These are phyloP conservation scores for Penicillium concentricum DNA, from an alignment of 2,329 filamentous ascomycete species.

Conservation along the genomic window DNA sequence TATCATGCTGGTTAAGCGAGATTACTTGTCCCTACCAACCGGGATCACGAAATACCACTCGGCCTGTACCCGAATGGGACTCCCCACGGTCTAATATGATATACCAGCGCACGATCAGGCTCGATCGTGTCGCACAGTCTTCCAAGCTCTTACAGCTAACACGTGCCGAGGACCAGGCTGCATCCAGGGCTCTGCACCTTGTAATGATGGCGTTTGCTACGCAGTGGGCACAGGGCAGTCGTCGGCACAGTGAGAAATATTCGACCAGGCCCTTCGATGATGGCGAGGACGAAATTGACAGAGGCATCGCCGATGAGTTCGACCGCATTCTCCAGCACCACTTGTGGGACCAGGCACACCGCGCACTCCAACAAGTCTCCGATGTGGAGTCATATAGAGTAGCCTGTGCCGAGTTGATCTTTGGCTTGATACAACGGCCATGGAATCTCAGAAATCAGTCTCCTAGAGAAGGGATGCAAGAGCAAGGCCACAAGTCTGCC, in stretches of 20 bases:
- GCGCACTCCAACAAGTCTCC: neutral
- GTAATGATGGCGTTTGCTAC: neutral
- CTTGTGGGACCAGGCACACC: neutral
- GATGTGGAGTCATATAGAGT: neutral
- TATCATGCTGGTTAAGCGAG: neutral
- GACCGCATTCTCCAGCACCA: neutral
- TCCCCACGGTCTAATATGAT: neutral
- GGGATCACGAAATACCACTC: neutral
- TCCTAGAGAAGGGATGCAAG: neutral
- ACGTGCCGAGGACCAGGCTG: neutral
- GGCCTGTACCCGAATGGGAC: neutral
- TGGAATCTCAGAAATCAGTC: too few species aligned
- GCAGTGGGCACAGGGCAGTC: neutral
- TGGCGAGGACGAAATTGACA: neutral
- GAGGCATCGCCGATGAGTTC: neutral
- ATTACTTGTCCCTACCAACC: neutral
- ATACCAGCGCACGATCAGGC: neutral
- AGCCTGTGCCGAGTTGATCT: neutral
- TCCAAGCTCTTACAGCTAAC: neutral
- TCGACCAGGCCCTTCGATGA: neutral
- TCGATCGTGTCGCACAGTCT: neutral
- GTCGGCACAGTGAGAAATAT: neutral
- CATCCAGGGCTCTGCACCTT: neutral
- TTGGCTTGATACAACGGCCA: neutral
- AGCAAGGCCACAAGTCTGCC: neutral